Conservation (phyloP, 805 yeast genomes). For the Ogataea pilisensis region DNA sequence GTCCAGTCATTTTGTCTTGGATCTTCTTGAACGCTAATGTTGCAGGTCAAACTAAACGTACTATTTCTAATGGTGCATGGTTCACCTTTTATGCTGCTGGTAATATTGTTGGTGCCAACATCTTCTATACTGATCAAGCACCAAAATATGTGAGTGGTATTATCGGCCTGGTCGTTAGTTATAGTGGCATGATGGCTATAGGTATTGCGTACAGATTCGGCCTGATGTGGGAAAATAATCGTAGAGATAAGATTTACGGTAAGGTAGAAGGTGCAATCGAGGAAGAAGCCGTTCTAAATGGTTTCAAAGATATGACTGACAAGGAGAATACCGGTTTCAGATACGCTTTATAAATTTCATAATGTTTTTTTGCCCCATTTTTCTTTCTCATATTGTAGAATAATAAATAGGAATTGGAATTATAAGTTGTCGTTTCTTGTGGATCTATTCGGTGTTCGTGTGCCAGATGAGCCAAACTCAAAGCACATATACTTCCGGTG, state of each 20-base stretch:
- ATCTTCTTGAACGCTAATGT: slow-evolving; percentile 39
- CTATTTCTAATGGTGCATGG: slow-evolving; percentile 47
- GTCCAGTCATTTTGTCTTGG: slow-evolving; percentile 14
- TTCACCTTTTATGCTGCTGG: slow-evolving; percentile 54
- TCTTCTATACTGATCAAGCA: slow-evolving; percentile 45
- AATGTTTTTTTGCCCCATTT: too few species aligned
- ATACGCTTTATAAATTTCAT: slow-evolving; percentile 33
- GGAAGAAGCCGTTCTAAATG: slow-evolving; percentile 33
- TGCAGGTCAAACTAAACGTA: slow-evolving; percentile 57
- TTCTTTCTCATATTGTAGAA: too few species aligned
- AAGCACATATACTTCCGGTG: too few species aligned
- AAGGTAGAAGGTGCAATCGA: slow-evolving; percentile 12
- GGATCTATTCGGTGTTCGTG: too few species aligned
- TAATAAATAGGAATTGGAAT: too few species aligned
- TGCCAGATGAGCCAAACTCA: too few species aligned
- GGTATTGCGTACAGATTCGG: slow-evolving; percentile 10
- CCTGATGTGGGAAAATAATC: slow-evolving; percentile 39
- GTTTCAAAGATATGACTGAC: slow-evolving; percentile 58
- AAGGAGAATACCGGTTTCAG: slow-evolving; percentile 53
- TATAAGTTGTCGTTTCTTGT: too few species aligned
- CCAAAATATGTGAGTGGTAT: slow-evolving; percentile 58
- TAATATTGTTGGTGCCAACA: slow-evolving; percentile 58
- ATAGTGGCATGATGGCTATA: slow-evolving; percentile 11
- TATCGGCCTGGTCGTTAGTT: slow-evolving; percentile 31
- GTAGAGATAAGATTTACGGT: slow-evolving; percentile 38